Base-by-base conservation (phyloP, 345 rosid species). In the Lepidium aucheri region DNA sequence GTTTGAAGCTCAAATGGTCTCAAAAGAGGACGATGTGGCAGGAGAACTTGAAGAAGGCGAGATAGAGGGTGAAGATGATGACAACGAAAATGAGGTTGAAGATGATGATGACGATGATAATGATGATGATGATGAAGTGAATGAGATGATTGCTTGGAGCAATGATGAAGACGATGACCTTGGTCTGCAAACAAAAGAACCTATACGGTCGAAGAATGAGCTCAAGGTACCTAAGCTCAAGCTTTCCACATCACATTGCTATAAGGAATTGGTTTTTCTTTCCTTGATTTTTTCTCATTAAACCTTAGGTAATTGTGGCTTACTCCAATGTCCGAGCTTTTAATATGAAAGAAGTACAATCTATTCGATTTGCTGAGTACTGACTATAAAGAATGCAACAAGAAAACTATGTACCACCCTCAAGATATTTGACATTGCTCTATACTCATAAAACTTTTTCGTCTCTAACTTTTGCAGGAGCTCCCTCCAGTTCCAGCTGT, bases 401-500 rank as follows among this genome's bases (percentile, higher is more conserved):
- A 47, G 50, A 58, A 58, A 26, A n/a, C 20, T 50, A 32, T 18
- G 15, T 50, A 59, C 40, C 24, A 42, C 33, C 51, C 47, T 55
- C 10, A 8, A 35, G 43, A 26, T 63, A 9, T 49, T 40, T 49
- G 16, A 5, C 16, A 39, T 39, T 67, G 14, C 14, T 57, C 47
- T 56, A 15, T 15, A 41, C 33, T 14, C 40, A n/a, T 44, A 8
- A 33, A 58, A 39, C 38, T 6, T 69, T 14, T 30, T 15, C 18
- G 34, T 26, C 12, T 54, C 40, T 42, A 20, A n/a, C 38, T 59
- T 47, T 45, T 69, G 73, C 77, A 91, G 98, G 79, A 46, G 43
- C 95, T 94, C 33, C 96, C 99, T 50, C 88, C 77, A 53, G 99
- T 94, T 65, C 95, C 90, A 49, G 74, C 82, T 43, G 87, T 94